Base-by-base conservation (phyloP, 169 alveolate species). In the Plasmodium knowlesi region DNA sequence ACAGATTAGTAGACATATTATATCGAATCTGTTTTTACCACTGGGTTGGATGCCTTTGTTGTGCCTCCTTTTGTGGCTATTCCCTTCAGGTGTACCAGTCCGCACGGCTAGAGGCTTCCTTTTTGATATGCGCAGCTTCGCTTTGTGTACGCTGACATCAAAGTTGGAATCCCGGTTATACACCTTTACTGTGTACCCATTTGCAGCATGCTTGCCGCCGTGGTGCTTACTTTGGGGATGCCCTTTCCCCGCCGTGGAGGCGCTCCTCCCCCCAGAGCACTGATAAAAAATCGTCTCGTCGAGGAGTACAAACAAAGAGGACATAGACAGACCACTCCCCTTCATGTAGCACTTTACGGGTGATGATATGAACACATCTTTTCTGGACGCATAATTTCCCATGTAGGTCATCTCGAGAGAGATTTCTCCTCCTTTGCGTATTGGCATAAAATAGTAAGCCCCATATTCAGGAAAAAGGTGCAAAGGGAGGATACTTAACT, bases 281-380 rank as follows among this genome's bases (percentile, higher is more conserved):
- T 22, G 71, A 61, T 79, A 88, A 57, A 39, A 57, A 39, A 88
- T 12, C 25, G 70, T 76, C 71, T 88, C 94, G 70, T 50, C 83
- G 9, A 83, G 82, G 12, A 88, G 28, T 12, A 88, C 53, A 88
- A 78, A 88, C 43, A 88, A 46, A 34, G 89, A 28, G 57, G 90
- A 34, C 90, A 88, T 88, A 37, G 46, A 54, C 6, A 78, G 8
- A 71, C 12, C n/a, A 5, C 46, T 22, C 37, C 71, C 82, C 50
- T 88, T 88, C 43, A 88, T 79, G 84, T 57, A 79, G 37, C 94
- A 88, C 32, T 53, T 39, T 54, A 88, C 30, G 5, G 86, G 81
- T 2, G 22, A 4, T 5, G 83, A 73, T 25, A 73, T 46, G 12
- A 25, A 30, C 19, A 85, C 32, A 3, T 50, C 22, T 14, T 85